These are phyloP conservation scores for Cicer arietinum DNA, from an alignment of 306 rosid species.

Conservation along the genomic window DNA sequence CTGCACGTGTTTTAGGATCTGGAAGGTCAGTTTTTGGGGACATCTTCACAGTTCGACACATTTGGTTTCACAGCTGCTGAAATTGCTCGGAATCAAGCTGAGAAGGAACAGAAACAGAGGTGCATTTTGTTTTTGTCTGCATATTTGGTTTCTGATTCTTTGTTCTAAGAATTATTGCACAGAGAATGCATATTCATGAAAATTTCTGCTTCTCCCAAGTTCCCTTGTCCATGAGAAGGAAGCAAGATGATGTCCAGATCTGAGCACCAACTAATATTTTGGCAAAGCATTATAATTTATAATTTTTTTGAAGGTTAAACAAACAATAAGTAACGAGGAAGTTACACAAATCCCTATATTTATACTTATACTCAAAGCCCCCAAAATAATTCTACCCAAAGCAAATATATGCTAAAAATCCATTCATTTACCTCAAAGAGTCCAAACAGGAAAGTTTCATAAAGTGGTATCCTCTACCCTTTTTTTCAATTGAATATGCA, in stretches of 20 bases:
- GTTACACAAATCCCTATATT: not conserved
- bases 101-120: slow-evolving; percentile 93
- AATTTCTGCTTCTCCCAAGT: not conserved
- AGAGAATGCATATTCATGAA: not conserved
- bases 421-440: not conserved
- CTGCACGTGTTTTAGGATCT: slow-evolving; percentile 61
- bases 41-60: slow-evolving; percentile 89
- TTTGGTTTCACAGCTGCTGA: slow-evolving; percentile 90
- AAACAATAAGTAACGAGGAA: not conserved
- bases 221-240: not conserved
- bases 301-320: not conserved
- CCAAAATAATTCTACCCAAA: not conserved
- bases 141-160: not conserved
- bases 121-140: slow-evolving; percentile 42
- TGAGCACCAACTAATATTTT: not conserved
- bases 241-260: not conserved
- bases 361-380: not conserved
- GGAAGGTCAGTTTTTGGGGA: slow-evolving; percentile 83
- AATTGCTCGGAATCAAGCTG: slow-evolving; percentile 85
- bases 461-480: not conserved
- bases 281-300: not conserved
- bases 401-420: not conserved
- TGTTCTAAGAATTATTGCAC: not conserved
- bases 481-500: slow-evolving; percentile 39
- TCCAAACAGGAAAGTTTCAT: not conserved